Percentiles rank a stretch among this genome's conserved stretches.
These are phyloP conservation scores for Mycena sanguinolenta DNA, from an alignment of 768 basidiomycete species.

Conservation along the genomic window DNA sequence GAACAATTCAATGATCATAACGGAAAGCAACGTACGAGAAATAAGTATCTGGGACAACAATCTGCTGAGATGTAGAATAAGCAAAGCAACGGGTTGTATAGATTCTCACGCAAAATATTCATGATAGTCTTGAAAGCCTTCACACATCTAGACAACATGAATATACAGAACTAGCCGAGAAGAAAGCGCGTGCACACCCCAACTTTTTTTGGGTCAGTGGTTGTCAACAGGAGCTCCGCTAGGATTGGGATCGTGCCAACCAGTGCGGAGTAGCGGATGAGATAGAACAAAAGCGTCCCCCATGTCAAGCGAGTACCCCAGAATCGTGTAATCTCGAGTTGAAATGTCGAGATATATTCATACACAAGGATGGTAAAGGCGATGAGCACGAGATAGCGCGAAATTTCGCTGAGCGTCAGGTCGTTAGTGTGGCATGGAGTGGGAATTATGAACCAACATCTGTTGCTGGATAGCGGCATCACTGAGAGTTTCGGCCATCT, in stretches of 20 bases:
- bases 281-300: slow-evolving; percentile 36
- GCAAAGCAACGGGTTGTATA: not conserved
- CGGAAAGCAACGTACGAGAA: slow-evolving; percentile 11
- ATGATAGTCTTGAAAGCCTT: slow-evolving; percentile 9
- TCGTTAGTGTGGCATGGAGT: not conserved
- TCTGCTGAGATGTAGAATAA: not conserved
- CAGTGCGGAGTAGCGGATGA: slow-evolving; percentile 42
- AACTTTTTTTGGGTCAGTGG: slow-evolving; percentile 16
- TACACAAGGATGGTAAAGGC: slow-evolving; percentile 37
- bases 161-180: too few relatives aligned
- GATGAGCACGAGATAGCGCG: slow-evolving; percentile 17
- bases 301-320: slow-evolving; percentile 44
- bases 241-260: slow-evolving; percentile 35
- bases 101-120: slow-evolving; percentile 14
- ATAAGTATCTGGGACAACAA: slow-evolving; percentile 26
- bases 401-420: not conserved
- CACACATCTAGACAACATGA: not conserved
- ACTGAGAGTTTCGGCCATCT: slow-evolving; percentile 28
- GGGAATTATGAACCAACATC: not conserved
- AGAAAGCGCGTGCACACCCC: not conserved
- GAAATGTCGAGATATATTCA: slow-evolving; percentile 51
- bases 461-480: slow-evolving; percentile 16
- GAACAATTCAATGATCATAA: too few relatives aligned
- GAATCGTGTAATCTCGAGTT: slow-evolving; percentile 46
- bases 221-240: slow-evolving; percentile 17